These are phyloP conservation scores for Pyrenochaeta sp. DNA, from an alignment of 2,329 filamentous ascomycete genomes.

Conservation along the genomic window DNA sequence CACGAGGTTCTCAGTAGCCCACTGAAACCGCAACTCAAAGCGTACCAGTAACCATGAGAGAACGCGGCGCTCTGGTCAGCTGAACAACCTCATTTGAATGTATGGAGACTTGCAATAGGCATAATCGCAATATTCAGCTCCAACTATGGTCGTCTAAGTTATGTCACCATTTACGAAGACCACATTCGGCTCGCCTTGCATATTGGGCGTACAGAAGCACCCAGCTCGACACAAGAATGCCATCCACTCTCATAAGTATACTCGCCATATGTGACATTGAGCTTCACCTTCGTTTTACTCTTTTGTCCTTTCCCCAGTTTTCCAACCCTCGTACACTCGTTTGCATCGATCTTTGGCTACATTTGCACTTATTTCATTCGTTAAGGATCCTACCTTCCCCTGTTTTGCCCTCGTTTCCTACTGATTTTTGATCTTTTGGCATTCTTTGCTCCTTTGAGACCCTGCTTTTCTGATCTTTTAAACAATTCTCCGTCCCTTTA, in stretches of 20 bases:
- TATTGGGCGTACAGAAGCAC: no score
- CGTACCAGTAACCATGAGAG: no score
- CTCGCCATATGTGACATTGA: not conserved
- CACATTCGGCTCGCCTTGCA: no score
- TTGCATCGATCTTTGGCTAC: not conserved
- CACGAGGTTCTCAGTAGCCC: no score
- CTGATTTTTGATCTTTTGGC: not conserved
- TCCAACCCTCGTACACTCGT: not conserved
- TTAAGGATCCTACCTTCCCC: not conserved
- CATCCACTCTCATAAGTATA: not conserved
- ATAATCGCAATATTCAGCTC: no score
- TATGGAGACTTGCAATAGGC: no score
- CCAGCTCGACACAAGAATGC: not conserved
- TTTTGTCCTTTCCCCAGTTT: not conserved
- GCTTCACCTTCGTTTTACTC: not conserved
- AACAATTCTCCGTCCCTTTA: not conserved
- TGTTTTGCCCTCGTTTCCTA: not conserved
- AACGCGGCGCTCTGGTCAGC: no score
- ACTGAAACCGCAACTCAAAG: no score
- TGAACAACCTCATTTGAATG: no score
- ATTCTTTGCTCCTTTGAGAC: not conserved
- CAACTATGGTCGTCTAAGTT: no score
- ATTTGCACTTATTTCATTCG: not conserved
- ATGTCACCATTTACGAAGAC: no score
- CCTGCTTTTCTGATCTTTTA: not conserved